These are phyloP conservation scores for Helianthus tuberosus DNA, from an alignment of 129 eudicot genomes.

Conservation along the genomic window DNA sequence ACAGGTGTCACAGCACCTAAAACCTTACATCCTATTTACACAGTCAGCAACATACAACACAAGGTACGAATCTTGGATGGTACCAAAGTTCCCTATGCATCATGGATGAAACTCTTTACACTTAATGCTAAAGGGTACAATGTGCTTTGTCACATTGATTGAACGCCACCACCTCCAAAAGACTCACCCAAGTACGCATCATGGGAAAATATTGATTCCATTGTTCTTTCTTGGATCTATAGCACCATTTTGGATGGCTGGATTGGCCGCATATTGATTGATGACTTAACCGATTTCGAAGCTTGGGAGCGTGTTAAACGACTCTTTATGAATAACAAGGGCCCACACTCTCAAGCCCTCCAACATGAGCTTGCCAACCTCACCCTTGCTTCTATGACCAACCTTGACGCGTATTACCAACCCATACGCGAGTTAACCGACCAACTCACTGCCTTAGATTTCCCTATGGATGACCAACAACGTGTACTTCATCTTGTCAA, in stretches of 20 bases:
- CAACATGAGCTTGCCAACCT: no score
- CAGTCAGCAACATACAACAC: not conserved
- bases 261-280: not conserved
- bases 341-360: no score
- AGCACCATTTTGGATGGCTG: not conserved
- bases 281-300: no score
- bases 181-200: not conserved
- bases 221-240: not conserved
- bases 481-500: no score
- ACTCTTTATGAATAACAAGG: no score
- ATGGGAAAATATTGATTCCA: not conserved
- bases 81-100: not conserved
- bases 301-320: no score
- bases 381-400: no score
- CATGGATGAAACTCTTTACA: not conserved
- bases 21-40: not conserved
- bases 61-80: not conserved
- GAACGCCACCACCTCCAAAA: not conserved
- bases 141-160: not conserved
- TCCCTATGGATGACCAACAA: no score
- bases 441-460: no score
- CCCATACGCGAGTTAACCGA: no score
- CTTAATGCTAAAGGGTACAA: not conserved
- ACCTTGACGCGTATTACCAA: no score
- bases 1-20: no score